A percentile compares a stretch with the other conserved stretches of the same genome.
These are phyloP conservation scores for Trametes gibbosa DNA, from an alignment of 768 basidiomycete genomes.

Conservation along the genomic window DNA sequence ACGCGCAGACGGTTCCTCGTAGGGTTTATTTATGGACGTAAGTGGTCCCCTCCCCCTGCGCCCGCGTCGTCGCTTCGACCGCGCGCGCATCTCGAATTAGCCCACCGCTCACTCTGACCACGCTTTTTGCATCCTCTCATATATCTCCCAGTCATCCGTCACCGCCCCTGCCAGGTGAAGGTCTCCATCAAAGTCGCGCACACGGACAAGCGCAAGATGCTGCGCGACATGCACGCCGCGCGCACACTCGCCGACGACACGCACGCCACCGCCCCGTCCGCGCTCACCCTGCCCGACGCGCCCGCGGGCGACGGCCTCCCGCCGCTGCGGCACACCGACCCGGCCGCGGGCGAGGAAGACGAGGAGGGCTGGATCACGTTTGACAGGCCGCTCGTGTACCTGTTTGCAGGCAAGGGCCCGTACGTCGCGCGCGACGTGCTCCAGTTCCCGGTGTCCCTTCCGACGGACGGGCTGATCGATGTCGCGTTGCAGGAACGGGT, in stretches of 20 bases:
- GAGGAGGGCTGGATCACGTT: conserved; percentile 69
- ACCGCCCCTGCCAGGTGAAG: conserved; percentile 65
- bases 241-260: conserved; percentile 18
- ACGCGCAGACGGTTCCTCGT: conserved; percentile 61
- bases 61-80: too few species aligned
- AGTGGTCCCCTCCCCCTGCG: neutral
- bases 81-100: too few species aligned
- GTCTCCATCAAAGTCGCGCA: conserved; percentile 69
- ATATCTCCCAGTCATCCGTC: conserved; percentile 47
- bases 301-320: conserved; percentile 38
- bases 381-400: conserved; percentile 63
- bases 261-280: neutral
- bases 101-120: too few species aligned
- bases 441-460: conserved; percentile 81
- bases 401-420: conserved; percentile 79
- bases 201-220: conserved; percentile 71
- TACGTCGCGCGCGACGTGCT: conserved; percentile 71
- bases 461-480: conserved; percentile 78
- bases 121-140: too few species aligned
- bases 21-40: conserved; percentile 71
- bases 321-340: conserved; percentile 40
- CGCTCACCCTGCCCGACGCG: neutral
- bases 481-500: conserved; percentile 64
- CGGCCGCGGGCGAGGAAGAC: conserved; percentile 44
- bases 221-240: conserved; percentile 43